Base-by-base conservation (phyloP, 192 early-diverging fungal species). In the Coemansia sp. region DNA sequence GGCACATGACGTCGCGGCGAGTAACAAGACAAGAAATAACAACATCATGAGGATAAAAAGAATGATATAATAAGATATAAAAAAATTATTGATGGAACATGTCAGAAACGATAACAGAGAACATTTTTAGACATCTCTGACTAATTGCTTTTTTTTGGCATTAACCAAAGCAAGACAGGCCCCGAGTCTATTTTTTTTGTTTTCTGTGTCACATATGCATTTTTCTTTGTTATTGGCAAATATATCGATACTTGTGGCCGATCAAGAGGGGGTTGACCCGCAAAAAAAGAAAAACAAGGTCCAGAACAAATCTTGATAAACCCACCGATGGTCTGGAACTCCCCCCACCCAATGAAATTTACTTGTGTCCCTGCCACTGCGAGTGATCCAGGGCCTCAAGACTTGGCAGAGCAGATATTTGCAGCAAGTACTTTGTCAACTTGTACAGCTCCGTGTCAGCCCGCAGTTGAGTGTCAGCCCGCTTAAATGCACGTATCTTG, bases 401-500 rank as follows among this genome's bases (percentile, higher is more conserved):
- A 46, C 88, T 88, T 1, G 65, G 59, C 36, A 86, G 74, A 18
- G 67, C 64, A 1, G 86, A 83, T 40, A 93, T 89, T 20, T 78
- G 70, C 22, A 92, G 63, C 65, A 93, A 65, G 60, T 93, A 92
- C 31, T 70, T 67, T 1, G 89, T 82, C 55, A 93, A 65, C 60
- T 82, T 80, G 31, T 77, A 86, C 55, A 92, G 79, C 72, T 89
- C 91, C 4, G 79, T 74, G 62, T 93, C 92, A 5, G 27, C 43
- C 1, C 74, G 52, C 16, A 82, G 65, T 10, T 72, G 79, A 11
- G 70, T 65, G 4, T 85, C 86, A 1, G 85, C 86, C 11, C 89
- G 82, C 77, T 89, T 89, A 74, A 89, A 91, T 4, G 89, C 79
- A 0, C 86, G 72, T 44, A 92, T 91, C 74, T 91, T 90, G 20